phyloP scores from a whole-genome alignment of 257 asterid genomes.

The Fraxinus excelsior region DNA sequence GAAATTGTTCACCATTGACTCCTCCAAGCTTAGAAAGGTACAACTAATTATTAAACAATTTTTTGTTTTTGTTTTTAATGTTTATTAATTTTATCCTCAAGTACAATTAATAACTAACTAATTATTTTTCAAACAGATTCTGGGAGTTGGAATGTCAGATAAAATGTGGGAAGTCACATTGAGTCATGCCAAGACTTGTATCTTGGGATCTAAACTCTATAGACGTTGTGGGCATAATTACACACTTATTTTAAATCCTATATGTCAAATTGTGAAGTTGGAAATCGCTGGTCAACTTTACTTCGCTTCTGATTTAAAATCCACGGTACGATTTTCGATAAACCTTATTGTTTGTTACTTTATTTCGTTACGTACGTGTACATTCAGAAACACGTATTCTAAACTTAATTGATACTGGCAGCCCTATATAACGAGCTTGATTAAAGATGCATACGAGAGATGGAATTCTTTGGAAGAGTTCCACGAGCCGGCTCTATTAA shows the following conservation, averaged over 20 bases:
- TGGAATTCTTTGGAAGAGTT: slow-evolving; percentile 60
- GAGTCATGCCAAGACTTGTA: slow-evolving; percentile 66
- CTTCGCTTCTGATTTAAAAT: slow-evolving; percentile 25
- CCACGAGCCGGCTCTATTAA: slow-evolving; percentile 37
- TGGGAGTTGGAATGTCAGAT: slow-evolving; percentile 76
- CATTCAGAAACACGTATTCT: not conserved
- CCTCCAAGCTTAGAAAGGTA: slow-evolving; percentile 51
- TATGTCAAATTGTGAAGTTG: slow-evolving; percentile 54
- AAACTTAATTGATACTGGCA: not conserved
- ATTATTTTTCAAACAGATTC: slow-evolving; percentile 33
- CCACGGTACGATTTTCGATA: slow-evolving; percentile 26
- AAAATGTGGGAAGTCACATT: slow-evolving; percentile 63
- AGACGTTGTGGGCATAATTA: slow-evolving; percentile 34
- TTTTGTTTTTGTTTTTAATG: not conserved
- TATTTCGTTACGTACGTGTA: not conserved
- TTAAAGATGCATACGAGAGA: slow-evolving; percentile 50
- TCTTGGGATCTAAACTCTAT: slow-evolving; percentile 54
- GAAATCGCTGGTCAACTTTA: slow-evolving; percentile 38
- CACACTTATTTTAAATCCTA: slow-evolving; percentile 41
- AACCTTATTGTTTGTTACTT: too few relatives aligned
- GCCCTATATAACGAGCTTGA: slow-evolving; percentile 44
- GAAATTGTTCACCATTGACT: slow-evolving; percentile 45
- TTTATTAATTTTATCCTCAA: not conserved
- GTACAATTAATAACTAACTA: not conserved
- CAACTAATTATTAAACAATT: too few relatives aligned